Evolutionary conservation across 73 alveolate genomes (phyloP), one percentile per base, ranked within the genome.

Genomic region (Stentor coeruleus): DNA sequence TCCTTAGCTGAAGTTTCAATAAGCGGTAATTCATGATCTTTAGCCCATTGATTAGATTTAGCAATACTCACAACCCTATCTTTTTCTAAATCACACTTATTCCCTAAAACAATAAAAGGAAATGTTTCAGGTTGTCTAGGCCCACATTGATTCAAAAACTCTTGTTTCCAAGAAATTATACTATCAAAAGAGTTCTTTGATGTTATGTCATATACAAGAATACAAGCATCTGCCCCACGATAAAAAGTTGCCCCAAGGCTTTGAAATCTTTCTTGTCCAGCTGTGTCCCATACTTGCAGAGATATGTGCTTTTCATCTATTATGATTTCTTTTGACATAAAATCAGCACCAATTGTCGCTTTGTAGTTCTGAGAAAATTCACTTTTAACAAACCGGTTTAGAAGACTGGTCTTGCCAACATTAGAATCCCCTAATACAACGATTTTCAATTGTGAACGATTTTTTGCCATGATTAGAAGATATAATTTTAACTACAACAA

Each of bases 221-320:
- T 66, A 3, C 97, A 98, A 14, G 97, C 97, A 39, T 89, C 95
- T 58, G 98, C 94, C 20, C 93, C 91, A 83, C 96, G 93, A 89
- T 96, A 96, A 90, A 92, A 96, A 30, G 93, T 77, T 83, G 94
- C 83, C 26, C 98, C 95, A 66, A 95, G 83, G 40, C 96, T 81
- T 82, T 95, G 91, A 81, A 97, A 97, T 39, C 89, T 85, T 90
- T 97, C 99, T 81, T 95, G 94, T 3, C 99, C 99, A 0, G 99
- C 99, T 3, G 99, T 97, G 90, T 97, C 99, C 99, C 99, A 97
- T 35, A 97, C 86, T 77, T 92, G 79, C 55, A 97, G 84, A 85
- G 93, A 95, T 49, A 92, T 91, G 37, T 84, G 38, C 37, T 87
- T 79, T 39, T 84, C 87, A 31, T 90, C 88, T 57, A 97, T 86